Evolutionary conservation across 352 stramenopile genomes (phyloP).

Genomic region (Pythium brassicae): DNA sequence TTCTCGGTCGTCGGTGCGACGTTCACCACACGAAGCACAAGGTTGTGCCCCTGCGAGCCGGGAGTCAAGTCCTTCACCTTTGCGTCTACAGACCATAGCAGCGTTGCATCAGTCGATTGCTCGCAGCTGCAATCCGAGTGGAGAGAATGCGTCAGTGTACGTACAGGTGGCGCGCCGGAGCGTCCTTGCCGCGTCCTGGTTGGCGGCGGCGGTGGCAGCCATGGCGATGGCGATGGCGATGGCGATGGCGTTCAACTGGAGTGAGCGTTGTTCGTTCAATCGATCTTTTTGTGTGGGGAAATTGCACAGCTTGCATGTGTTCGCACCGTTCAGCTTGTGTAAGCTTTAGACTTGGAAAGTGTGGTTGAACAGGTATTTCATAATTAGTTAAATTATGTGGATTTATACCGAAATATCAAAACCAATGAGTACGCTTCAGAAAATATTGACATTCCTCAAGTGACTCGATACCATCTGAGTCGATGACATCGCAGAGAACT

Average conservation of each 20-base stretch:
- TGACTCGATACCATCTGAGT: no score
- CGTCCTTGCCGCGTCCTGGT: slow-evolving; percentile 7
- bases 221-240: slow-evolving; percentile 3
- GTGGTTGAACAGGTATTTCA: no score
- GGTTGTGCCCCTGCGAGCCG: slow-evolving; percentile 73
- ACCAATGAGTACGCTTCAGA: no score
- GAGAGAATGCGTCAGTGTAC: not conserved
- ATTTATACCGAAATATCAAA: no score
- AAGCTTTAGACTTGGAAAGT: no score
- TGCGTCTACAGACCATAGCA: slow-evolving; percentile 39
- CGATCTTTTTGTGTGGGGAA: no score
- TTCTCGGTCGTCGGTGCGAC: slow-evolving; percentile 58
- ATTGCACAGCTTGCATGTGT: no score
- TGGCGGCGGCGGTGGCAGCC: slow-evolving; percentile 3
- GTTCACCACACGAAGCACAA: slow-evolving; percentile 72
- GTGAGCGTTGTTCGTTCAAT: not conserved
- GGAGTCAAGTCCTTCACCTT: slow-evolving; percentile 75
- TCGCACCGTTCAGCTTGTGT: no score
- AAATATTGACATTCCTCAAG: no score
- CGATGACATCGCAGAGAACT: no score
- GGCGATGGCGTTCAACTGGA: not conserved
- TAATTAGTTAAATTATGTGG: no score
- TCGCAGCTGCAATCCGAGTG: not conserved
- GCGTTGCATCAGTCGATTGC: not conserved
- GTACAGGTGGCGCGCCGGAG: slow-evolving; percentile 47